Base-by-base conservation (phyloP, 2,329 filamentous ascomycete genomes). In the Plenodomus tracheiphilus region DNA sequence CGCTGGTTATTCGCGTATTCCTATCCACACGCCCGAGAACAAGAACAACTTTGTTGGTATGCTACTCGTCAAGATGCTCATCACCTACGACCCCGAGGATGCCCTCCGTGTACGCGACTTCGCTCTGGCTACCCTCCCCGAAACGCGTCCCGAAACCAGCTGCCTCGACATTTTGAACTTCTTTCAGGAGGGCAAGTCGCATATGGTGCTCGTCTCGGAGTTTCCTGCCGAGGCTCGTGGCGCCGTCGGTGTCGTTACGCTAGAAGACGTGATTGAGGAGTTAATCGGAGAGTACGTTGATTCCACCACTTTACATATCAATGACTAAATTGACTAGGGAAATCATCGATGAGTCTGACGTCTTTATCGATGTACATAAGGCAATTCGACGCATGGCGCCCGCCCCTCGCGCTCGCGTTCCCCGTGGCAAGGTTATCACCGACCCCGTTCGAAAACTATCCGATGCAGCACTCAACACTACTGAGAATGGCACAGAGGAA, bases 91-190 rank as follows among this genome's bases (percentile, higher is more conserved):
- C 59, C 94, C 94, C 0, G 94, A 99, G 72, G 94, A 99, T 67
- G 84, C 83, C 66, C 89, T 88, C 65, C 85, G 85, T 17, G 94
- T 99, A 30, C 83, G 87, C 53, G 93, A 97, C 53, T 97, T 99
- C 68, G 86, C 91, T 7, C 80, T 99, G 42, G 94, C 94, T 13
- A 97, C 94, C 0, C 83, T 99, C 6, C 94, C 95, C 1, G 94
- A 99, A 73, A 99, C 94, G 0, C 85, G 90, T 9, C 91, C 94
- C 0, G 91, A 97, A 69, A 99, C 94, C 0, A 97, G 92, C 76
- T 99, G 94, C 70, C 76, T 99, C 47, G 94, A 99, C 71, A 97
- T 99, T 65, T 91, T 99, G 75, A 99, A 99, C 76, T 99, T 97
- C 74, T 99, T 99, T 78, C 94, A 99, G 73, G 94, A 99, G 77